A percentile compares a stretch with the other conserved stretches of the same genome.
Evolutionary conservation across 441 rosid genomes (phyloP).

Genomic region (Flueggea neowawraea): DNA sequence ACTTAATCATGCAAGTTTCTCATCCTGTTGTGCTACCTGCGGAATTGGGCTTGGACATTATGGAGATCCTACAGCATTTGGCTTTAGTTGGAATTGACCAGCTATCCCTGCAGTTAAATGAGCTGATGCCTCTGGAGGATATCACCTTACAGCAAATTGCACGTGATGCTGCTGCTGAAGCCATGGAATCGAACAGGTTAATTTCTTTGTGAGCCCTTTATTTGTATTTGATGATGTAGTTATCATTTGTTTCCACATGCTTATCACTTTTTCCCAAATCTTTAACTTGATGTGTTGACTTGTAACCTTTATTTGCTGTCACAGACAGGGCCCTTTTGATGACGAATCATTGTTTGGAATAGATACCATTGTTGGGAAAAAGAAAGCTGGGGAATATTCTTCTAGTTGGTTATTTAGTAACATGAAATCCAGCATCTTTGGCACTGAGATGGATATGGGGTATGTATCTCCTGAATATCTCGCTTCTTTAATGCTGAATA

Average conservation of each 20-base stretch:
- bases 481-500: conserved; percentile 38
- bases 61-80: conserved; percentile 51
- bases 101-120: conserved; percentile 33
- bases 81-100: conserved; percentile 50
- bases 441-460: conserved; percentile 20
- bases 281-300: conserved; percentile 1
- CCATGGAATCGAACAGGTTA: conserved; percentile 34
- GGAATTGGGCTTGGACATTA: conserved; percentile 51
- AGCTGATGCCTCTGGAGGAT: conserved; percentile 71
- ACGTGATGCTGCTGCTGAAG: conserved; percentile 19
- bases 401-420: conserved; percentile 9
- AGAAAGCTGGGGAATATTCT: conserved; percentile 21
- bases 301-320: conserved; percentile 14
- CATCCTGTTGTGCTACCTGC: conserved; percentile 48
- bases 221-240: conserved; percentile 3
- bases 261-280: neutral
- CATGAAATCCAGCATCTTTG: conserved; percentile 9
- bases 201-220: conserved; percentile 10
- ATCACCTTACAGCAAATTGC: conserved; percentile 45
- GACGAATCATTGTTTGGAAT: conserved; percentile 22
- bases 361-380: conserved; percentile 17
- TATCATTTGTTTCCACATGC: neutral
- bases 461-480: conserved; percentile 37
- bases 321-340: conserved; percentile 22
- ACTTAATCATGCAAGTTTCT: conserved; percentile 63